Conservation (phyloP, 345 rosid genomes). For the Syzygium grande region DNA sequence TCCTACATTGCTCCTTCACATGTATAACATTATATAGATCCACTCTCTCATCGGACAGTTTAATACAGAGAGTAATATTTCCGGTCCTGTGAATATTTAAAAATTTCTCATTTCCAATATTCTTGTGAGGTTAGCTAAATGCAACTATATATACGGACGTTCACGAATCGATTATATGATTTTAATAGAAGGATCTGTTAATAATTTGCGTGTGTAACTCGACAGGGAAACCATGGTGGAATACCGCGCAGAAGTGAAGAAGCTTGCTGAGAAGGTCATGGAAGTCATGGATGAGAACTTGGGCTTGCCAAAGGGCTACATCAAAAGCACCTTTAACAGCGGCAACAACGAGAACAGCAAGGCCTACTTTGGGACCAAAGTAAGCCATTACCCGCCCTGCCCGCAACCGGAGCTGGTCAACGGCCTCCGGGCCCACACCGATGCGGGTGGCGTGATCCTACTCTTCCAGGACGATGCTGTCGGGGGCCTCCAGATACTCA, state of each 20-base stretch:
- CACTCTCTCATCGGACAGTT: background rate
- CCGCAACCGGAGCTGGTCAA: constrained; percentile 58
- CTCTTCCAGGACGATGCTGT: constrained; percentile 79
- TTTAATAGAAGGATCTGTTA: background rate
- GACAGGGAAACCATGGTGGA: constrained; percentile 69
- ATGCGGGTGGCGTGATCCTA: constrained; percentile 90
- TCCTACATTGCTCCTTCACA: background rate
- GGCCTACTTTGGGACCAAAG: constrained; percentile 21
- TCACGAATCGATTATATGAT: background rate
- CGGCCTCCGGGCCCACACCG: constrained; percentile 90
- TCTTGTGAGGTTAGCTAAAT: background rate
- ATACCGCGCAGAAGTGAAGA: constrained; percentile 65
- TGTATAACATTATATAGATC: background rate
- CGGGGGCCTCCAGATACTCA: constrained; percentile 79
- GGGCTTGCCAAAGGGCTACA: constrained; percentile 53
- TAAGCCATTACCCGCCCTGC: constrained; percentile 94
- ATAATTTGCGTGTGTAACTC: background rate
- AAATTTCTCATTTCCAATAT: background rate
- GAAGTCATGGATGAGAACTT: constrained; percentile 89
- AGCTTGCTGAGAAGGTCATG: constrained; percentile 59
- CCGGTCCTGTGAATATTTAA: background rate
- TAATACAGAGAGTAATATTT: background rate
- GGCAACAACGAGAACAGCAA: constrained; percentile 18
- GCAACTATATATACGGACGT: background rate
- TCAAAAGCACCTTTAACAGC: constrained; percentile 47